Evolutionary conservation across 768 basidiomycete species (phyloP).

Genomic region (Candolleomyces aberdarensis): DNA sequence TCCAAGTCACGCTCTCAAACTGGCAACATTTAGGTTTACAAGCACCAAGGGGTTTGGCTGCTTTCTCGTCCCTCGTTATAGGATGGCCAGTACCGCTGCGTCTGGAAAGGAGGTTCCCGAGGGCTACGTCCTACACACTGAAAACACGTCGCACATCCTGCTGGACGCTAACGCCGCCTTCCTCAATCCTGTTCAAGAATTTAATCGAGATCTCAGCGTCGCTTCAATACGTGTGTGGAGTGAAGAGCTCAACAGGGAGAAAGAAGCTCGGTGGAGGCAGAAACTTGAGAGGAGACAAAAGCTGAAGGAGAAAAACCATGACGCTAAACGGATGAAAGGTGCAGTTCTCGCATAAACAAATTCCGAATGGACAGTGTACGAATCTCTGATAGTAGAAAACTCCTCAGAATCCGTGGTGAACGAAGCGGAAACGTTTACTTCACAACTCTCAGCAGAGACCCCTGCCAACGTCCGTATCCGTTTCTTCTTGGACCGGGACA

Average conservation of each 20-base stretch:
- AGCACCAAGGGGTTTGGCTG: too few species aligned
- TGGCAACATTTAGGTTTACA: not conserved
- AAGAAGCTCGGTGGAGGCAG: conserved; percentile 58
- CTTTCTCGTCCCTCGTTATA: not conserved
- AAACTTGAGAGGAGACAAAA: conserved; percentile 47
- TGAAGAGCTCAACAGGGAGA: conserved; percentile 61
- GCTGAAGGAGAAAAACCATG: conserved; percentile 28
- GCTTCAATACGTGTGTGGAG: conserved; percentile 91
- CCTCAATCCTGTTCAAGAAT: conserved; percentile 96
- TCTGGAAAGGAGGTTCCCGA: conserved; percentile 49
- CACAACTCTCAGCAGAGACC: not conserved
- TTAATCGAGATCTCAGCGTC: conserved; percentile 92
- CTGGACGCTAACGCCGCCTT: conserved; percentile 84
- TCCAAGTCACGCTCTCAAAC: not conserved
- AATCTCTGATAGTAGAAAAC: not conserved
- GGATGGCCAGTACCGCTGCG: conserved; percentile 2
- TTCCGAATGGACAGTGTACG: not conserved
- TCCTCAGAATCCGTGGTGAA: not conserved
- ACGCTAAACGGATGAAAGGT: not conserved
- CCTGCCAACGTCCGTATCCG: not conserved
- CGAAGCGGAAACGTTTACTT: not conserved
- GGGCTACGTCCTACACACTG: conserved; percentile 75
- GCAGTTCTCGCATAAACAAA: not conserved
- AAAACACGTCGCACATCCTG: conserved; percentile 80
- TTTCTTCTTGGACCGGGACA: not conserved